Conservation (phyloP, 2,329 filamentous ascomycete genomes). For the Aspergillus ochraceus region DNA sequence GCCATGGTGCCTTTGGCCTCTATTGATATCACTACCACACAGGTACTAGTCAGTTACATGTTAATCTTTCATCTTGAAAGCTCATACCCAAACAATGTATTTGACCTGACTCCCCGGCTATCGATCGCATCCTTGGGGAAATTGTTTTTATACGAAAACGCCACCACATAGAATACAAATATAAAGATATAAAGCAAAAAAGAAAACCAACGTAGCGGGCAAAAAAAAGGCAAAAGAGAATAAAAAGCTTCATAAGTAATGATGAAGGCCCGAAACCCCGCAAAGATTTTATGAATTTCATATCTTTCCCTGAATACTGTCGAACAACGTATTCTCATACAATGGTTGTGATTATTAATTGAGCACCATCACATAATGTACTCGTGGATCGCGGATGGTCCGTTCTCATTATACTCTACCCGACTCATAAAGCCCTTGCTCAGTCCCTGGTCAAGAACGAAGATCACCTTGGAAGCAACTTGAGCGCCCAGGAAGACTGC, state of each 20-base stretch:
- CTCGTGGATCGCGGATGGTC: conserved; percentile 65
- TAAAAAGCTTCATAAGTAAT: neutral
- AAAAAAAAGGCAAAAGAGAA: neutral
- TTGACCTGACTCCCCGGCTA: conserved; percentile 26
- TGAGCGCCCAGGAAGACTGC: conserved; percentile 83
- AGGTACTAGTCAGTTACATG: no score
- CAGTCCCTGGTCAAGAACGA: conserved; percentile 66
- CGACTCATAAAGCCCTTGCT: conserved; percentile 70
- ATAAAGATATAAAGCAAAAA: conserved; percentile 7
- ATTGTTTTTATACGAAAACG: conserved; percentile 25
- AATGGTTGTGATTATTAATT: conserved; percentile 3
- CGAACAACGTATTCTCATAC: neutral
- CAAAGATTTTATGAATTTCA: neutral
- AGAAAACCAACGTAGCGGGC: neutral
- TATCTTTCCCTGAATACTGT: neutral
- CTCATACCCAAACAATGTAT: conserved; percentile 12
- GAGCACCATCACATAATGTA: conserved; percentile 37
- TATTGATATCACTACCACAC: no score
- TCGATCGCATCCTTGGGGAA: conserved; percentile 21
- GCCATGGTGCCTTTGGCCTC: no score
- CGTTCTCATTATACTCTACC: conserved; percentile 67
- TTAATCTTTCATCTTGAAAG: neutral
- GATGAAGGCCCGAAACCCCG: neutral
- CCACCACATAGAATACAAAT: conserved; percentile 24
- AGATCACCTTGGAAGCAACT: conserved; percentile 75